Conservation (phyloP, 192 early-diverging fungal species). For the Rhizoclosmatium sp. region DNA sequence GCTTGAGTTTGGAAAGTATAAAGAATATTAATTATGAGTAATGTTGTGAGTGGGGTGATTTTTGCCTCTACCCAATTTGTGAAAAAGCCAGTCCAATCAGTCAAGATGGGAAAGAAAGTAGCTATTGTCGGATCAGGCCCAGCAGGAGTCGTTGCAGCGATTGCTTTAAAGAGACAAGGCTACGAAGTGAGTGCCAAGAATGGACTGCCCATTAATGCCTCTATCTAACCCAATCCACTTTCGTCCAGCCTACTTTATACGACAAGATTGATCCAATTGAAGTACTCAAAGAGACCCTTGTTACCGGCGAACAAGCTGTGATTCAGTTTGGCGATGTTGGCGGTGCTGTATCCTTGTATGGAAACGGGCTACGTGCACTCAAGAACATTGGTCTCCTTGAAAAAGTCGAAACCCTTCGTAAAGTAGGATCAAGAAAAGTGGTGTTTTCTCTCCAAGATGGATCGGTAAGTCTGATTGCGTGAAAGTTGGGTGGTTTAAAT, state of each 20-base stretch:
- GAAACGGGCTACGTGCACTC: background rate
- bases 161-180: background rate
- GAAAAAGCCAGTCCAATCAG: background rate
- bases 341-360: slow-evolving; percentile 1
- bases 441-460: background rate
- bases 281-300: background rate
- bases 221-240: too few relatives aligned
- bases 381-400: slow-evolving; percentile 1
- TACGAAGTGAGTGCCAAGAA: background rate
- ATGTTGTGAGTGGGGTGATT: too few relatives aligned
- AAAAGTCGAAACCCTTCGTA: background rate
- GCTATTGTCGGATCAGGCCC: background rate
- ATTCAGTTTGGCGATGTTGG: slow-evolving; percentile 23
- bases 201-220: too few relatives aligned
- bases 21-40: too few relatives aligned
- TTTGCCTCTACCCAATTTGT: too few relatives aligned
- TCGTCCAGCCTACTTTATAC: background rate
- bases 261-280: slow-evolving; percentile 3
- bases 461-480: background rate
- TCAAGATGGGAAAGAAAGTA: background rate
- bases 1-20: too few relatives aligned
- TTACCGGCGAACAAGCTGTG: background rate
- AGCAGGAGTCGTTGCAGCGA: background rate
- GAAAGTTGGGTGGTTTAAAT: background rate
- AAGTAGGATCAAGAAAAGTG: background rate